Evolutionary conservation across 2,329 filamentous ascomycete genomes (phyloP), one percentile per base, ranked within the genome.

Genomic region (Emergomyces pasteurianus): DNA sequence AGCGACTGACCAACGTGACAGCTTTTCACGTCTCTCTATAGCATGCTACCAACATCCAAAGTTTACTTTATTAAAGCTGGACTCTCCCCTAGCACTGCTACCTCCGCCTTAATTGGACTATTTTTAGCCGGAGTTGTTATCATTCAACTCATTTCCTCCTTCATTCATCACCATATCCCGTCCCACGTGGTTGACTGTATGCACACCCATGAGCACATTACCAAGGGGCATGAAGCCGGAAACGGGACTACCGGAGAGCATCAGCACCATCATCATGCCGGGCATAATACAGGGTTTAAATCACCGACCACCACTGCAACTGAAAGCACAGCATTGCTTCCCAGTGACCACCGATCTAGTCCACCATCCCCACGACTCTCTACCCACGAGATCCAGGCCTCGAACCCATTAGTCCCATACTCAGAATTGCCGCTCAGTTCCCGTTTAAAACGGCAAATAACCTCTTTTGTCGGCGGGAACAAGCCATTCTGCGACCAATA

Each of bases 11-110:
- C 46, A 66, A 46, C 12, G 12, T 49, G 46, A 4, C 68, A 96
- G 91, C 82, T 96, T 47, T 96, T 96, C 74, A 96, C 92, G 42
- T 86, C 92, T 1, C 77, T 97, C 36, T 95, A 92, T 73, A 94
- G 86, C 74, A 96, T 97, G 89, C 81, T 97, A 8, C 92, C 92
- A 10, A 90, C 89, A 23, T 86, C 92, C 1, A 91, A 88, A 70
- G 80, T 79, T 46, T 96, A 95, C 70, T 81, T 99, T 3, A 78
- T 81, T 62, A 80, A 85, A 60, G 87, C 85, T 58, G 86, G 85
- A 18, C 86, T 86, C 73, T 80, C 83, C 8, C 79, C 89, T 2
- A 83, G 86, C 63, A 71, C 76, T 1, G 89, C 92, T 6, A 86
- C 77, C 3, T 80, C 74, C 63, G 70, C 72, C 0, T 68, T 79